phyloP scores from a whole-genome alignment of 352 stramenopile species.

The Globisporangium carolinianum region DNA sequence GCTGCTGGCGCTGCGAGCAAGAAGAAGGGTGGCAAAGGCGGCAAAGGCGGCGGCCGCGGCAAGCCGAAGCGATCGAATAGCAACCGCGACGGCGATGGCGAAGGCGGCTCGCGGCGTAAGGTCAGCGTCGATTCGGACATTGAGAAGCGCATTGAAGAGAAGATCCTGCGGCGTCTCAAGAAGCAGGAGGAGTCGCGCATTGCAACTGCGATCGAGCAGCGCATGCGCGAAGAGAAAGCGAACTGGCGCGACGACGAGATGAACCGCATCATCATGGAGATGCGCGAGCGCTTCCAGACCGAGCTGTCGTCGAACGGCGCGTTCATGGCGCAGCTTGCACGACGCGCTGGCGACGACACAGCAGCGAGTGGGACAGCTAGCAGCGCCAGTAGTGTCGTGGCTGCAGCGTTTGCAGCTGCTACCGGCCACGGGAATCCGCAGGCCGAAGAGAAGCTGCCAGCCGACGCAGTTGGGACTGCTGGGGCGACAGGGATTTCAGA shows the following conservation, averaged over 20 bases:
- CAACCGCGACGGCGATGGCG: slow-evolving; percentile 28
- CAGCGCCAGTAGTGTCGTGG: background rate
- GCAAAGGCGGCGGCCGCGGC: slow-evolving; percentile 22
- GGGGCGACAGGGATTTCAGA: no score
- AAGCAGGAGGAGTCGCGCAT: slow-evolving; percentile 86
- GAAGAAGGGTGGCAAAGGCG: slow-evolving; percentile 18
- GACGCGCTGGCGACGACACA: slow-evolving; percentile 22
- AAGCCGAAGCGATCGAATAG: slow-evolving; percentile 45
- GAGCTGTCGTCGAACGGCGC: slow-evolving; percentile 63
- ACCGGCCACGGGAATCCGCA: slow-evolving; percentile 37
- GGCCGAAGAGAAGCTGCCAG: slow-evolving; percentile 55
- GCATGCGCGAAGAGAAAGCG: slow-evolving; percentile 79
- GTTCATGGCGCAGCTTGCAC: slow-evolving; percentile 49
- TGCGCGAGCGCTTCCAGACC: slow-evolving; percentile 78
- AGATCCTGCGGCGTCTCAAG: slow-evolving; percentile 80
- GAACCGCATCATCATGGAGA: slow-evolving; percentile 88
- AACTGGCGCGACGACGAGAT: slow-evolving; percentile 86
- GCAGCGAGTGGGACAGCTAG: background rate
- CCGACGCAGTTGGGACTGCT: no score
- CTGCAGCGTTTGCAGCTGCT: background rate
- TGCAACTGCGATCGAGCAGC: slow-evolving; percentile 71
- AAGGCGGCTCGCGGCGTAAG: slow-evolving; percentile 28
- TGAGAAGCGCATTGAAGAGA: slow-evolving; percentile 83
- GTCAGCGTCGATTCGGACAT: slow-evolving; percentile 70
- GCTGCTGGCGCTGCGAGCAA: slow-evolving; percentile 22